Base-by-base conservation (phyloP, 331 rosid genomes). In the Acacia pycnantha region DNA sequence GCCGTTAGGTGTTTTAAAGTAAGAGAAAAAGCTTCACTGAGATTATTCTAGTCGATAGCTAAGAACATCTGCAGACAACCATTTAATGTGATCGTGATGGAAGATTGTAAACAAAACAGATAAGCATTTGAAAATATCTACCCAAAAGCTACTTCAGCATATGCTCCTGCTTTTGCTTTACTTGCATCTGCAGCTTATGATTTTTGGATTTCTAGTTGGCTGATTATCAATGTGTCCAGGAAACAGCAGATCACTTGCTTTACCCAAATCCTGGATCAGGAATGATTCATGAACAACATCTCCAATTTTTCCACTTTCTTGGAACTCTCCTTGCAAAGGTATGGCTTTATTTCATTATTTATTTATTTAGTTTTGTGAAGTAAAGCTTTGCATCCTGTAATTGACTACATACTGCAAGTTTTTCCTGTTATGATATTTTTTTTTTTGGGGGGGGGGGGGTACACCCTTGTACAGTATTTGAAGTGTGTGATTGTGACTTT, bases 261-360 rank as follows among this genome's bases (percentile, higher is more conserved):
- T 96, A 92, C 83, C 99, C 99, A 70, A 96, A 92, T 84, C 99
- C 99, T 84, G 99, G 99, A 75, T 96, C 99, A 15, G 99, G 99
- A 83, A 91, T 96, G 98, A 94, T 89, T 81, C 99, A 96, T 74
- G 99, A 96, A 78, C 99, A 96, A 44, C 99, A 96, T 90, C 98
- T 94, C 80, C 99, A 94, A 76, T 96, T 94, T 89, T 96, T 94
- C 83, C 97, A 92, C 82, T 96, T 96, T 85, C 98, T 96, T 72
- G 99, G 99, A 74, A 86, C 87, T 71, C 99, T 96, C 87, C 96
- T 96, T 47, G 98, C 97, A 59, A 96, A 96, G 98, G 99, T 96
- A 86, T 82, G 54, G 11, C 22, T 56, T 62, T 14, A 1, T 40
- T 71, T 24, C 78, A 6, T 74, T 26, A 21, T 43, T 44, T 37